A percentile compares a stretch with the other conserved stretches of the same genome.
phyloP scores from a whole-genome alignment of 495 filamentous ascomycete species.

The Podospora appendiculata region DNA sequence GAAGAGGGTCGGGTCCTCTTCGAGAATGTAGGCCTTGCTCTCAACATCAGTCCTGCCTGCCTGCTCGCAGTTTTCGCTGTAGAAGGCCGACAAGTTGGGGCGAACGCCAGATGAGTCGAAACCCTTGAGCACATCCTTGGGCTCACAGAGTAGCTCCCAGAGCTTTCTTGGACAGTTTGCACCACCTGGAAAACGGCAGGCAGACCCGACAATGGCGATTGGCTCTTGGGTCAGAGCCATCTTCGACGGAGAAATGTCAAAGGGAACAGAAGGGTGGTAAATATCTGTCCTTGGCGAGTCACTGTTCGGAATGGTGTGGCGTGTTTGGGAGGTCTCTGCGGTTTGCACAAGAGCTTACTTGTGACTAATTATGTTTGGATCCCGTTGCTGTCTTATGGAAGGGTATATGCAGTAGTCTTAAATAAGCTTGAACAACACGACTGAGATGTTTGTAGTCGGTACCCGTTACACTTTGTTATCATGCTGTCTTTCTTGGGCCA shows the following conservation, averaged over 20 bases:
- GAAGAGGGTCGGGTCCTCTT: slow-evolving; percentile 21
- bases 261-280: neutral
- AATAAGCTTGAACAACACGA: no score
- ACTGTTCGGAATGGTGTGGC: no score
- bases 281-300: no score
- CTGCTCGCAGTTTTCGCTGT: neutral
- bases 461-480: no score
- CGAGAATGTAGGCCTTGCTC: slow-evolving; percentile 59
- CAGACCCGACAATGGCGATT: neutral
- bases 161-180: neutral
- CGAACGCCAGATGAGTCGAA: neutral
- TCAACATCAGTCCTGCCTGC: neutral
- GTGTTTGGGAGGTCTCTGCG: neutral
- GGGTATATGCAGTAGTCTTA: no score
- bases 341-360: neutral
- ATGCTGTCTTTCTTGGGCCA: no score
- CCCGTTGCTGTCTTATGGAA: no score
- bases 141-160: neutral
- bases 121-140: neutral
- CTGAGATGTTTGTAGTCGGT: no score
- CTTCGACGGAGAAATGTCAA: neutral
- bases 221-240: neutral
- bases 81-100: neutral
- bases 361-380: neutral
- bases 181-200: neutral